Evolutionary conservation across 2,329 filamentous ascomycete genomes (phyloP), one percentile per base, ranked within the genome.

Genomic region (Pyrenochaeta sp.): DNA sequence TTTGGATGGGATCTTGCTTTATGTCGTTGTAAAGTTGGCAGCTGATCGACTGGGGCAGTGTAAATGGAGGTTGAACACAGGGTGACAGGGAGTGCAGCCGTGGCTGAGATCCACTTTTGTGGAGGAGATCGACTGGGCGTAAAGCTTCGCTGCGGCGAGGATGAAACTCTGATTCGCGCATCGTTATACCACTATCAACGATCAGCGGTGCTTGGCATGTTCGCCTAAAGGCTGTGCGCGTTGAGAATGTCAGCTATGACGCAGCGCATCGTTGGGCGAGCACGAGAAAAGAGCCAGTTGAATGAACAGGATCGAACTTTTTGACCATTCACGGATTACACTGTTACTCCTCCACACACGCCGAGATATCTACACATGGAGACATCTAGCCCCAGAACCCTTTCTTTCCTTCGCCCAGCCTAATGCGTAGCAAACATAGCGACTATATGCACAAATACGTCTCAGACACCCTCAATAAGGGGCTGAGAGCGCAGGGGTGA

Each of bases 381-480:
- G 44, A 28, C 24, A 35, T 41, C 43, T 27, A 40, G 40, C 31
- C 35, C 39, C 29, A 28, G 21, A 34, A 20, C 20, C 20, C 35
- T 20, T 17, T 18, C 35, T 20, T 17, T 18, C 17, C 7, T 23
- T n/a, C 28, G 34, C 20, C 31, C 19, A 37, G 21, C 24, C 31
- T 41, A 37, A 51, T 41, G 45, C 47, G 41, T 50, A 37, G 40
- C 42, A 48, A 53, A 53, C 47, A 51, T 57, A 31, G 47, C 46
- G 42, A 55, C 41, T 37, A 54, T 50, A 58, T 56, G 50, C 45
- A 60, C 47, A 45, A 43, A 24, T 18, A 26, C 22, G 37, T 13
- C 18, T 34, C 32, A 13, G 4, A 20, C 11, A 19, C 10, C 35
- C 13, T 8, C 15, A 28, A 7, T 20, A 23, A 14, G 18, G 23